Evolutionary conservation across 306 rosid genomes (phyloP), one percentile per base, ranked within the genome.

Genomic region (Acacia crassicarpa): DNA sequence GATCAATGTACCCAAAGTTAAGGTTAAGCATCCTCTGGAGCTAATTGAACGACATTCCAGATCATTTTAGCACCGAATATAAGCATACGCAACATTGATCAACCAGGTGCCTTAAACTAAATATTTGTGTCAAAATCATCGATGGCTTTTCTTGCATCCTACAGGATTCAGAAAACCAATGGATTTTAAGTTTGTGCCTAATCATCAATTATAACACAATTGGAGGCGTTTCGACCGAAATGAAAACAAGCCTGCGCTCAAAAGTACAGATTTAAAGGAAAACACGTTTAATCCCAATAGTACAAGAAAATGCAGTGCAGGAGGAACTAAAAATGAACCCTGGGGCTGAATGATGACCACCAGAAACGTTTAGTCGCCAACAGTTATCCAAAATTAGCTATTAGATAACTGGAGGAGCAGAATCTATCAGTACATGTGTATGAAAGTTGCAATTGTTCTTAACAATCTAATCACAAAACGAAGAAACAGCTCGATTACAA

Each of bases 21-120:
- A 61, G 19, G 35, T 8, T 14, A 16, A 12, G 67, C 75, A 49
- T 40, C 16, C 43, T 4, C 4, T 15, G 25, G 72, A 49, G 63
- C 44, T 77, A 38, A 66, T 43, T 38, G 40, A 32, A 41, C 81
- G 49, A 70, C 70, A 84, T 46, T 59, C 41, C 10, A 56, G 67
- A 23, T 10, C 69, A 81, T 51, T 22, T 46, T 23, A 19, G 41
- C 53, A 44, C 54, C 27, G 9, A 8, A 44, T 43, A 20, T 14
- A 8, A 30, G 58, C 17, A 15, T 63, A 45, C 61, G 16, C 56
- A 78, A 33, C 46, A 22, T 25, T 69, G 48, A 46, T 33, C 66
- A 53, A 63, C 51, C 63, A 6, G 79, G 45, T 48, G 27, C 61
- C 40, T 3, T n/a, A 20, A 56, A 22, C 46, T 8, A 67, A 10